phyloP scores from a whole-genome alignment of 768 basidiomycete genomes.

The Suillus luteus region DNA sequence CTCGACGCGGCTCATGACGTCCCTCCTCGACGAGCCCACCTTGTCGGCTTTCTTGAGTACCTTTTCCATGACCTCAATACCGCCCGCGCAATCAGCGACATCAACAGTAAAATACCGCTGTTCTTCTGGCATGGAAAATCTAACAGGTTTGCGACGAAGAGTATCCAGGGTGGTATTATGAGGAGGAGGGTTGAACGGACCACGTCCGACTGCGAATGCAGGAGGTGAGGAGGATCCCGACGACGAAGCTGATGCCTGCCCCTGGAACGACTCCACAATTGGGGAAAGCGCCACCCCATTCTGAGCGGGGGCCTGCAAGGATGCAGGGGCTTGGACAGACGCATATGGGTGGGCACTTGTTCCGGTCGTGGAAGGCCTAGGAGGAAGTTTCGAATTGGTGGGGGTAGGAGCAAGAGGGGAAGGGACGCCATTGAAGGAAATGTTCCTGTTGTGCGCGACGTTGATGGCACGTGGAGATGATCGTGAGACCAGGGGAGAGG shows the following conservation, averaged over 20 bases:
- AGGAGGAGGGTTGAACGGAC: slow-evolving; percentile 54
- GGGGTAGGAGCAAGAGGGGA: slow-evolving; percentile 40
- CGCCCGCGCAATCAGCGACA: slow-evolving; percentile 76
- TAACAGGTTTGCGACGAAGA: slow-evolving; percentile 80
- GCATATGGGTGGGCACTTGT: slow-evolving; percentile 62
- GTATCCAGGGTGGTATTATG: slow-evolving; percentile 63
- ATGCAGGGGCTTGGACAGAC: slow-evolving; percentile 46
- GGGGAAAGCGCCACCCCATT: slow-evolving; percentile 60
- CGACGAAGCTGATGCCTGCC: slow-evolving; percentile 14
- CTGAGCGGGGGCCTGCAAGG: slow-evolving; percentile 39
- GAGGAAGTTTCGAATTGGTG: slow-evolving; percentile 44
- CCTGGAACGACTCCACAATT: slow-evolving; percentile 64
- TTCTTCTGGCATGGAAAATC: slow-evolving; percentile 85
- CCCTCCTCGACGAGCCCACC: slow-evolving; percentile 43
- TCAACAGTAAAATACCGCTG: slow-evolving; percentile 77
- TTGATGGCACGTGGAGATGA: slow-evolving; percentile 43
- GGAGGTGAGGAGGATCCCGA: slow-evolving; percentile 50
- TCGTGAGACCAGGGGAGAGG: slow-evolving; percentile 29
- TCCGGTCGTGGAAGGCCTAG: slow-evolving; percentile 44
- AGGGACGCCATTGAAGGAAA: slow-evolving; percentile 48
- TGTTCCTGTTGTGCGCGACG: slow-evolving; percentile 52
- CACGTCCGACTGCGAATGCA: slow-evolving; percentile 59
- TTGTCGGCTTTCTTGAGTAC: slow-evolving; percentile 92
- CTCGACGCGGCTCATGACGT: slow-evolving; percentile 56
- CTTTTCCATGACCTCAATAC: slow-evolving; percentile 84